Evolutionary conservation across 2,329 filamentous ascomycete genomes (phyloP), one percentile per base, ranked within the genome.

Genomic region (Tympanopsis confertula): DNA sequence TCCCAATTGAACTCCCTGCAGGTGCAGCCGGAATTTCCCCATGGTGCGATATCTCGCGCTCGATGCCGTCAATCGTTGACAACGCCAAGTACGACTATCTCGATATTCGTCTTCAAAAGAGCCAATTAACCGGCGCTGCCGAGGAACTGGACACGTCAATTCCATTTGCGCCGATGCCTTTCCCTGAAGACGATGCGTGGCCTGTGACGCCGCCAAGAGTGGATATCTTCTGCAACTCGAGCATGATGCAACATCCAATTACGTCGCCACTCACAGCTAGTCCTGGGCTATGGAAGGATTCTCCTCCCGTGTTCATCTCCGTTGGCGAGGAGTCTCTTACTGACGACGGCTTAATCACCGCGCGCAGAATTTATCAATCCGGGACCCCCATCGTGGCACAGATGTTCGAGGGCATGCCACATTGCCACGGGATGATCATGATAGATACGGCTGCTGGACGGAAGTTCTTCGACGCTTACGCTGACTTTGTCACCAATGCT

Each of bases 321-420:
- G 69, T 73, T 0, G 85, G 85, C 0, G 74, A 82, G 62, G 85
- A 91, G 57, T 68, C 81, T 46, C 63, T 89, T 7, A 63, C 71
- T 1, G 82, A 86, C 53, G 82, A 87, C 54, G 68, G 67, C 42
- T 68, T 66, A 44, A 73, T 74, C 38, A 51, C 85, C 2, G 81
- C 78, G 0, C 56, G 61, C 29, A 65, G 68, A 28, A 62, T 83
- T 10, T 62, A 63, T 13, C 44, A 48, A 5, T 71, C 82, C 35
- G 75, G 72, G 4, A 78, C 80, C 0, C 50, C 49, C 0, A 71
- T 88, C 0, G 65, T 74, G 3, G 82, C 78, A 48, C 74, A 84
- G 52, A 74, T 86, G 57, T 91, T 78, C 52, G 78, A 87, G 53
- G 80, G 75, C 3, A 89, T 89, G 84, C 82, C 85, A 38, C 84